Conservation (phyloP, 2,329 filamentous ascomycete genomes). For the Xylariaceae sp. region DNA sequence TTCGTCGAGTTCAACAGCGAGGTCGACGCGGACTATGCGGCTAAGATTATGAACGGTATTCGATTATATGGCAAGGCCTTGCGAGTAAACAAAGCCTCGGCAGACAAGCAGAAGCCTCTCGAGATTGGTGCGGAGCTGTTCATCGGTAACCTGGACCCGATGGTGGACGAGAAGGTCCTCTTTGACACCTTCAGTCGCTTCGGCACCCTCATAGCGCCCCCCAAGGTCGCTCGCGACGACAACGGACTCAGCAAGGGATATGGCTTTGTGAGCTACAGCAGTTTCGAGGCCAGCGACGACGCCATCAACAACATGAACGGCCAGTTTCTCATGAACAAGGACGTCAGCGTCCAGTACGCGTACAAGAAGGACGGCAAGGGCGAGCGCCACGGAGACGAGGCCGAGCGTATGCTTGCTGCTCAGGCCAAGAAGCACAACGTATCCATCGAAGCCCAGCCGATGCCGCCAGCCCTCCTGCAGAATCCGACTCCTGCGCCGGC, state of each 20-base stretch:
- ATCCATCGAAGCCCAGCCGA: constrained; percentile 68
- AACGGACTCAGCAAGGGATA: constrained; percentile 88
- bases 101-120: constrained; percentile 89
- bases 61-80: constrained; percentile 90
- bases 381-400: constrained; percentile 89
- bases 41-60: constrained; percentile 93
- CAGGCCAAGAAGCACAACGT: constrained; percentile 95
- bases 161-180: constrained; percentile 92
- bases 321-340: constrained; percentile 95
- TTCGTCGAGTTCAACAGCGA: constrained; percentile 98
- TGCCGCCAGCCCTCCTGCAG: constrained; percentile 67
- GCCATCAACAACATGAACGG: constrained; percentile 91
- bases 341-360: constrained; percentile 93
- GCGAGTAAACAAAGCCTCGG: constrained; percentile 86
- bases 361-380: constrained; percentile 99
- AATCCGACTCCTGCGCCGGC: constrained; percentile 27
- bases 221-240: constrained; percentile 90
- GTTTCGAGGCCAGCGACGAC: constrained; percentile 89
- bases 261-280: constrained; percentile 87
- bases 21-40: constrained; percentile 93
- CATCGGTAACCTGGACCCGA: constrained; percentile 87
- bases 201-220: constrained; percentile 74
- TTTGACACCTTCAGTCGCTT: constrained; percentile 94
- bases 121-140: constrained; percentile 97
- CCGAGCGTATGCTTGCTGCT: constrained; percentile 83